Evolutionary conservation across 192 early-diverging fungal genomes (phyloP).

Genomic region (Linnemannia exigua): DNA sequence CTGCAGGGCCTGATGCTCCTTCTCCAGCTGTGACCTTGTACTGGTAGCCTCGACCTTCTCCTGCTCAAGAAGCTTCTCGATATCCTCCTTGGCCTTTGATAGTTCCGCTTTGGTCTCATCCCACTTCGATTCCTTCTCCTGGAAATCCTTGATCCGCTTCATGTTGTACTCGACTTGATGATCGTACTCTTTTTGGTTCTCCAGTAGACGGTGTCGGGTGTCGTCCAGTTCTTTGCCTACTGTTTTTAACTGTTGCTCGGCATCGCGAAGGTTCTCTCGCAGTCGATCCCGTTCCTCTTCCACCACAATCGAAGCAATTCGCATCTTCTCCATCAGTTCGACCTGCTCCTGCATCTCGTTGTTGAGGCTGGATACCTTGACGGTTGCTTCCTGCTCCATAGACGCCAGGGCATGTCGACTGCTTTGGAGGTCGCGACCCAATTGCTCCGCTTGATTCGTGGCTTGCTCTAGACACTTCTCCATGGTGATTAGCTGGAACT

Average conservation of each 20-base stretch:
- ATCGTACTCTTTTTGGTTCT: constrained; percentile 54
- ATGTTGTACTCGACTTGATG: constrained; percentile 48
- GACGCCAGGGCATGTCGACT: constrained; percentile 13
- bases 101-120: constrained; percentile 29
- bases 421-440: constrained; percentile 34
- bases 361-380: constrained; percentile 19
- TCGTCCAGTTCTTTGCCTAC: constrained; percentile 27
- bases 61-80: constrained; percentile 23
- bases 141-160: constrained; percentile 51
- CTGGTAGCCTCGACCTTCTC: constrained; percentile 11
- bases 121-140: constrained; percentile 47
- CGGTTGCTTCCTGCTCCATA: constrained; percentile 39
- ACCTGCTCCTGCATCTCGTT: constrained; percentile 44
- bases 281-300: constrained; percentile 23
- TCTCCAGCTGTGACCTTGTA: constrained; percentile 23
- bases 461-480: constrained; percentile 51
- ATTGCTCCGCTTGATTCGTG: constrained; percentile 40
- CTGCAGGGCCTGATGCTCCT: constrained; percentile 14
- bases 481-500: constrained; percentile 49
- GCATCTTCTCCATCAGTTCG: constrained; percentile 40
- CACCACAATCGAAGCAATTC: constrained; percentile 20
- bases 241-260: constrained; percentile 37
- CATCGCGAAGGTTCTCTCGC: constrained; percentile 6
- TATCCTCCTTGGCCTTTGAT: constrained; percentile 19
- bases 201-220: constrained; percentile 31